Base-by-base conservation (phyloP, 208 protist species). In the Trichomonas vaginalis region DNA sequence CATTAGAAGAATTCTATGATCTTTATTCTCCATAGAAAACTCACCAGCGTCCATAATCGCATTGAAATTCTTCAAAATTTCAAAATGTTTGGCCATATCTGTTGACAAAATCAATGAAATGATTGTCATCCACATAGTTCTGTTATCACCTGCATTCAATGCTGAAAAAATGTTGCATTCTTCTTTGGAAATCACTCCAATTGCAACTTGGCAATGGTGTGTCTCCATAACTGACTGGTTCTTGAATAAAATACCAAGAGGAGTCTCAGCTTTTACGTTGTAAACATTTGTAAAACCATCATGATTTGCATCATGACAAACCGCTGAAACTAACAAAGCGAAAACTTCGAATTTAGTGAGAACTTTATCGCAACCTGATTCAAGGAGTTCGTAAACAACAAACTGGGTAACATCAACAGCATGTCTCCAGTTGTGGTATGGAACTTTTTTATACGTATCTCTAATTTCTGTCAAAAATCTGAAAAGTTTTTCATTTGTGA, bases 241-340 rank as follows among this genome's bases (percentile, higher is more conserved):
- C 90, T 98, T 98, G 96, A 97, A 98, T 39, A 61, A 95, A 14
- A 98, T 97, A 61, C 98, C 98, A 47, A 99, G 96, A 95, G 98
- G 97, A 9, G 98, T 97, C 95, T 97, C 97, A 32, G 98, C 98
- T 96, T 98, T 98, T 21, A 98, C 97, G 96, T 98, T 98, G 96
- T 99, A 99, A 96, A 98, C 98, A 97, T 99, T 99, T 96, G 99
- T 99, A 46, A 99, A 96, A 46, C 98, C 98, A 1, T 98, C 98
- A 96, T 99, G 98, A 96, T 99, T 98, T 96, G 98, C 98, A 97
- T 99, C 98, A 97, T 99, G 98, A 90, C 98, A 97, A 37, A 98
- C 97, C 21, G 98, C 98, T 35, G 98, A 97, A n/a, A 99, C 96
- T 17, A 99, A 14, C 14, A 97, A 96, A 14, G 98, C 98, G 23